Evolutionary conservation across 2,329 filamentous ascomycete species (phyloP).

Genomic region (Cladosporium velox): DNA sequence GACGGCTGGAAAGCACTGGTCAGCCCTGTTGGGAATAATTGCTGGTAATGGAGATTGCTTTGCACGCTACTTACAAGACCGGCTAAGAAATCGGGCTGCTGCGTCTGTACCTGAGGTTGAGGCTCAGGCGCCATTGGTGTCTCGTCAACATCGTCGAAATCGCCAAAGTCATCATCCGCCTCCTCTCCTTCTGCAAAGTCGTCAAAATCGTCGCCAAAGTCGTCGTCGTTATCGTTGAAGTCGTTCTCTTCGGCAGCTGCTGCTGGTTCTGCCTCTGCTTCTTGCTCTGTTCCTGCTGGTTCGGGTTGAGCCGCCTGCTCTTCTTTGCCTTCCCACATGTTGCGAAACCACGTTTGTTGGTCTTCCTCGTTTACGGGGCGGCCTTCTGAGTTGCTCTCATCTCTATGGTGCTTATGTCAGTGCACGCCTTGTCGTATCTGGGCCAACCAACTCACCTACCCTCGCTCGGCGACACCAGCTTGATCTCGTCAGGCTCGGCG

Average conservation of each 20-base stretch:
- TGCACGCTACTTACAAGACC: conserved; percentile 48
- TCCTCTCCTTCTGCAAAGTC: conserved; percentile 56
- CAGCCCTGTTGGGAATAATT: background rate
- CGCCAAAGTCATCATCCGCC: conserved; percentile 54
- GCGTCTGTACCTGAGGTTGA: conserved; percentile 38
- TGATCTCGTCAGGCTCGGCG: conserved; percentile 60
- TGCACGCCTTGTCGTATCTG: background rate
- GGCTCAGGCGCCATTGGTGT: conserved; percentile 44
- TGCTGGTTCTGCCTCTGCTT: conserved; percentile 14
- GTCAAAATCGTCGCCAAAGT: conserved; percentile 65
- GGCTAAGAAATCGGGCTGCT: conserved; percentile 44
- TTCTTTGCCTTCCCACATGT: conserved; percentile 33
- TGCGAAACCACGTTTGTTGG: conserved; percentile 36
- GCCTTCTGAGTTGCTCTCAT: conserved; percentile 13
- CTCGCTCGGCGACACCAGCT: conserved; percentile 49
- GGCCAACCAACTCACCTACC: conserved; percentile 54
- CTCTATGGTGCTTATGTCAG: conserved; percentile 7
- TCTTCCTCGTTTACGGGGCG: conserved; percentile 28
- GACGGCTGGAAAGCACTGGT: conserved; percentile 39
- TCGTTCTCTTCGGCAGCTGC: conserved; percentile 41
- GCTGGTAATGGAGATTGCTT: conserved; percentile 2
- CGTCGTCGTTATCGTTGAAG: conserved; percentile 57
- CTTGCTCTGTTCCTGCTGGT: conserved; percentile 50
- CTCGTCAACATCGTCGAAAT: conserved; percentile 49
- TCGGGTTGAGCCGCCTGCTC: conserved; percentile 16